Base-by-base conservation (phyloP, 164 flowering plant species). In the Cinnamomum micranthum region DNA sequence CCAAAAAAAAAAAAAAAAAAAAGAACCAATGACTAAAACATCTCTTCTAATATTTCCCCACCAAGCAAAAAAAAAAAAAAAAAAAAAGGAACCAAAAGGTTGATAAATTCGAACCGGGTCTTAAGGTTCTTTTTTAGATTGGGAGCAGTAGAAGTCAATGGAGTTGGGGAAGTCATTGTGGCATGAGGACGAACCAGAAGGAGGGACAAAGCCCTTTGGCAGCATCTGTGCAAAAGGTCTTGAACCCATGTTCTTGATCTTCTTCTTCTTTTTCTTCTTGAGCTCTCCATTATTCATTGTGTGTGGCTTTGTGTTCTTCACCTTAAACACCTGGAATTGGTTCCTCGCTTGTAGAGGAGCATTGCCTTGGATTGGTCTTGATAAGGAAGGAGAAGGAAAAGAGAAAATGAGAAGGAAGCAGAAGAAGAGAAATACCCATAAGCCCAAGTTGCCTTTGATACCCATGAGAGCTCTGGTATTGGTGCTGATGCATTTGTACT, bases 201-300 rank as follows among this genome's bases (percentile, higher is more conserved):
- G 92, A 73, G 94, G 94, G 24, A 87, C 82, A 63, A 80, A 81
- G 27, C 94, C 92, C 78, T 88, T 88, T 0, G 94, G 94, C 62
- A 90, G 90, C 94, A 90, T 90, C 50, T 80, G 89, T 3, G 88
- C 80, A 82, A 84, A 85, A 27, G 83, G 64, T 77, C 79, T 75
- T 69, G 79, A 52, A 33, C 76, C 70, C 15, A 66, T 12, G 22
- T 73, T 71, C 33, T 82, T 78, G 74, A 15, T 24, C 74, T 65
- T 77, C 72, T 52, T 76, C 79, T 33, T 81, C 74, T 24, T n/a
- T n/a, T n/a, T 77, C 77, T 68, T 73, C 74, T 41, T 24, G 24
- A 15, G 28, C 2, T 47, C 65, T 27, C 58, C 27, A 19, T 35
- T 68, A 19, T 35, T 68, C 74, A 79, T 63, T 67, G 72, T 50